phyloP scores from a whole-genome alignment of 2,329 filamentous ascomycete genomes.

The Penicillium sp. region DNA sequence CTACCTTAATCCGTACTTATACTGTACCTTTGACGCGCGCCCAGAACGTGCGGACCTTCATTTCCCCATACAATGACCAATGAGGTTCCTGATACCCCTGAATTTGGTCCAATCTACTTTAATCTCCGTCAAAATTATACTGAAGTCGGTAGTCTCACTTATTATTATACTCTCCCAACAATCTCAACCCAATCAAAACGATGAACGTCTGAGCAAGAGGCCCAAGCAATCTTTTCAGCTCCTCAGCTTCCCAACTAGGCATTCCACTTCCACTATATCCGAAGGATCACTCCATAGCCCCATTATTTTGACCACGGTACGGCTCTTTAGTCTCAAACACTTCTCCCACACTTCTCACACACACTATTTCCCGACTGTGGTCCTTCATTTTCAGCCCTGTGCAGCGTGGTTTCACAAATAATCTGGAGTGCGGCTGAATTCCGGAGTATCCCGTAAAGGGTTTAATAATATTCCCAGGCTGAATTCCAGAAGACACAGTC shows the following conservation, averaged over 20 bases:
- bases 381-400: constrained; percentile 1
- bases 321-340: constrained; percentile 1
- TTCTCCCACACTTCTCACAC: background rate
- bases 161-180: background rate
- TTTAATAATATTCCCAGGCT: background rate
- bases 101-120: background rate
- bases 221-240: background rate
- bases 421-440: background rate
- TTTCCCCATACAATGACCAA: constrained; percentile 6
- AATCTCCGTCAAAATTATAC: background rate
- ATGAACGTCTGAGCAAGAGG: background rate
- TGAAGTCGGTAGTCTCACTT: background rate
- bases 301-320: background rate
- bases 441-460: background rate
- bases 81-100: background rate
- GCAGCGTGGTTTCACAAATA: background rate
- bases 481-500: background rate
- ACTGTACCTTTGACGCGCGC: background rate
- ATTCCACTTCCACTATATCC: background rate
- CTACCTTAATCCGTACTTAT: background rate
- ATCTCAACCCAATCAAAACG: background rate
- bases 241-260: background rate
- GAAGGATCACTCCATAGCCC: background rate
- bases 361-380: background rate
- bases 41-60: constrained; percentile 19